phyloP scores from a whole-genome alignment of 2,329 filamentous ascomycete species.

The Colletotrichum acutatum region DNA sequence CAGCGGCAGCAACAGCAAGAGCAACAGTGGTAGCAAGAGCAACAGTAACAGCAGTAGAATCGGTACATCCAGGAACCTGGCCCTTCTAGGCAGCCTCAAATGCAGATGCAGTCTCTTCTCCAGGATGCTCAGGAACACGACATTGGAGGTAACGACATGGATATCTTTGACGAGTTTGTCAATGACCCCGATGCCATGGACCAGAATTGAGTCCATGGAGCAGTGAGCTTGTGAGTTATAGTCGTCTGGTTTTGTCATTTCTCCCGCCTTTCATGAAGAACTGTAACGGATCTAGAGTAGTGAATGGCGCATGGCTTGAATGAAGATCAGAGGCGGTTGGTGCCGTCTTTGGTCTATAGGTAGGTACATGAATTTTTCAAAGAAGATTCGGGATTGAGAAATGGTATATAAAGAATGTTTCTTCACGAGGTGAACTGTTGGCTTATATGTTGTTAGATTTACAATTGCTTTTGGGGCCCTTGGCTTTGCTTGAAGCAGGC shows the following conservation, averaged over 20 bases:
- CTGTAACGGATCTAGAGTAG: neutral
- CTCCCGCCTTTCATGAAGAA: neutral
- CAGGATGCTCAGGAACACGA: neutral
- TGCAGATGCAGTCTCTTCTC: neutral
- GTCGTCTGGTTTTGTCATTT: neutral
- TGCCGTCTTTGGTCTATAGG: neutral
- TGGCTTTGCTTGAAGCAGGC: neutral
- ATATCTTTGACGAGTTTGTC: neutral
- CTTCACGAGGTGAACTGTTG: neutral
- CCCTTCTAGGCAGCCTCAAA: neutral
- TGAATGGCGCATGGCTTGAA: neutral
- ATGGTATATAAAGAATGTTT: neutral
- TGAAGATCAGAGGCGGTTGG: too few species aligned
- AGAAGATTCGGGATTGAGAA: neutral
- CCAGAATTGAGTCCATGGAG: neutral
- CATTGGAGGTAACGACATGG: neutral
- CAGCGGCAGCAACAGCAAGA: neutral
- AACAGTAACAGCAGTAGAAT: neutral
- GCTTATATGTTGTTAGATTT: neutral
- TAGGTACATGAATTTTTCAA: neutral
- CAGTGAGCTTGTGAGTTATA: neutral
- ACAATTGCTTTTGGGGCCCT: neutral
- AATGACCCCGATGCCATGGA: neutral
- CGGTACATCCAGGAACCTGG: neutral
- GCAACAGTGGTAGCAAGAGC: too few species aligned